Base-by-base conservation (phyloP, 1,139 yeast genomes). In the Pneumocystis oryctolagi region DNA sequence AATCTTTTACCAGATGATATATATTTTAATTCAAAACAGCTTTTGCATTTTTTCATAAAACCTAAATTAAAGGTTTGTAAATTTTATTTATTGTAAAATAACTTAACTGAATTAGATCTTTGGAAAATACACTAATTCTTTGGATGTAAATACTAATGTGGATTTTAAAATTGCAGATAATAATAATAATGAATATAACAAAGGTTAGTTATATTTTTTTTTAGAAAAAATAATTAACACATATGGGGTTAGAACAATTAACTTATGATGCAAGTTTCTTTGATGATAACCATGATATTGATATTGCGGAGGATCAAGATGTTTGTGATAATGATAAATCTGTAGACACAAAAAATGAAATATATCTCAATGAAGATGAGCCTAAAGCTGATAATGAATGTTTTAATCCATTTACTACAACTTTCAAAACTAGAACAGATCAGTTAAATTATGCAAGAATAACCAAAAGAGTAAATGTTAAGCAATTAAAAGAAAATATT, bases 381-480 rank as follows among this genome's bases (percentile, higher is more conserved):
- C 64, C 58, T 6, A 68, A 65, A 37, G 61, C 63, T 40, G 70
- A 68, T 30, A 67, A 64, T 63, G 71, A 68, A 20, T 63, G 62
- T 57, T 47, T 47, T 2, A 67, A 65, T 57, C 59, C 67, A 30
- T 66, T 67, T 35, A 62, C 25, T 40, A 67, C 12, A 34, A 34
- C 65, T 53, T 63, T 67, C 61, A 70, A 67, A n/a, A 74, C 68
- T 16, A 76, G 86, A 64, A 83, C 85, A 0, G 87, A 84, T 61
- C 82, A 82, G 67, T 84, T 89, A 60, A 83, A 80, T 66, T 89
- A 84, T 70, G 87, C 97, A 1, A 79, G 86, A 63, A 83, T 84
- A 2, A 92, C 97, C 2, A 90, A 89, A 72, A 80, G 85, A 68
- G 96, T 92, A 25, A 95, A 92, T 71, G 87, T 92, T 59, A 82